Evolutionary conservation across 495 filamentous ascomycete genomes (phyloP), one percentile per base, ranked within the genome.

Genomic region (Lophium mytilinum): DNA sequence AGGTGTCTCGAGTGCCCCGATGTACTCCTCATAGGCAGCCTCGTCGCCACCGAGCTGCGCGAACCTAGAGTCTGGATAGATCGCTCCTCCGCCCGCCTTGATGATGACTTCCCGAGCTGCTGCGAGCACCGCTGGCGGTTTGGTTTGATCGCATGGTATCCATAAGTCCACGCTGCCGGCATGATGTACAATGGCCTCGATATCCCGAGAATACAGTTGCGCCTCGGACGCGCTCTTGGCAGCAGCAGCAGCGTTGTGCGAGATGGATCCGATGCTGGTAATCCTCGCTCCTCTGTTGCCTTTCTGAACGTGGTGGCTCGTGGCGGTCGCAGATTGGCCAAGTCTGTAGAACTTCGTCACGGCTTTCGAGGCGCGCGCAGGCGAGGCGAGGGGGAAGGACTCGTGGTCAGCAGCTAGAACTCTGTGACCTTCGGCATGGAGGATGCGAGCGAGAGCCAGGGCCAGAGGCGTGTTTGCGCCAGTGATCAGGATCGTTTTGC

Each of bases 401-500:
- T 50, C 37, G 15, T 49, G 17, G 35, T 56, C 53, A 15, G 53
- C 53, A 5, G 40, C 53, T 24, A 48, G 3, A 4, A 56, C 42
- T 17, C 9, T 56, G 17, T 56, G 53, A 1, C 53, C 53, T 14
- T n/a, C 24, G 12, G 10, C 30, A 19, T 56, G 37, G 53, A 56
- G 45, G 14, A 37, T 11, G 18, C 53, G 53, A 35, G 53, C 41
- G 41, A 56, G 53, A 4, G 41, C 30, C 5, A 56, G 41, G 18
- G 40, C 53, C 1, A 21, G 10, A 19, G 53, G 53, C 14, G 53
- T 56, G 17, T 36, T 21, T 7, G 43, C 45, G 45, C 53, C 53
- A 3, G 53, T 56, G 30, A 56, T 56, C 30, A 56, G 43, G 24
- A 56, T 49, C 14, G 50, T 52, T 42, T 42, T 42, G 40, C 40